Evolutionary conservation across 257 asterid genomes (phyloP).

Genomic region (Ophiorrhiza pumila): DNA sequence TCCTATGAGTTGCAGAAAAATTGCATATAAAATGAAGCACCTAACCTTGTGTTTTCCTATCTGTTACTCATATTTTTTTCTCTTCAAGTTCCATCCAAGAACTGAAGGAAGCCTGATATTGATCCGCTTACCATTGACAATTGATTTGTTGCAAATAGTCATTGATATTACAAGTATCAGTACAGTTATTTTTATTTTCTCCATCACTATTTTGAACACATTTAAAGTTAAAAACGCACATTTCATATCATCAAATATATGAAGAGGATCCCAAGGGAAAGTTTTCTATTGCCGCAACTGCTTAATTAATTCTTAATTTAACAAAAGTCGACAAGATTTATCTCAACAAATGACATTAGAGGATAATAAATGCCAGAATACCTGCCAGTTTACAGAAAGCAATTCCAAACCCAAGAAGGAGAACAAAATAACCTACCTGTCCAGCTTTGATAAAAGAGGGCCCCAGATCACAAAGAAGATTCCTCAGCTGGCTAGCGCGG

Average conservation of each 20-base stretch:
- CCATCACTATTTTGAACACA: background rate
- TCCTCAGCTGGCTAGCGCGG: conserved; percentile 95
- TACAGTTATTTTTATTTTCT: background rate
- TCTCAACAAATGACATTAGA: background rate
- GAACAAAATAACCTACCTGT: conserved; percentile 59
- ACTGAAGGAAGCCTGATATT: background rate
- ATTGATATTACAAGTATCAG: background rate
- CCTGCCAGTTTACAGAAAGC: background rate
- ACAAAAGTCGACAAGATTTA: background rate
- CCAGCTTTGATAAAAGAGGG: conserved; percentile 99
- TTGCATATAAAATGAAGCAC: too few relatives aligned
- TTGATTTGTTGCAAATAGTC: background rate
- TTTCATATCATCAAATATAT: background rate
- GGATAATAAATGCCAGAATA: background rate
- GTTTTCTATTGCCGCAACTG: background rate
- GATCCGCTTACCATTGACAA: background rate
- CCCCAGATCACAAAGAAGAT: conserved; percentile 90
- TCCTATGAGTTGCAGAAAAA: too few relatives aligned
- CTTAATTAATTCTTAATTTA: background rate
- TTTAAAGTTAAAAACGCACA: background rate
- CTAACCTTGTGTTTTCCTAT: background rate
- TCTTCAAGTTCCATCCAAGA: background rate
- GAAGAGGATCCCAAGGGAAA: background rate
- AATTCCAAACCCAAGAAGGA: background rate
- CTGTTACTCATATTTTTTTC: background rate